Evolutionary conservation across 148 eudicot genomes (phyloP), one percentile per base, ranked within the genome.

Genomic region (Vaccinium darrowii): DNA sequence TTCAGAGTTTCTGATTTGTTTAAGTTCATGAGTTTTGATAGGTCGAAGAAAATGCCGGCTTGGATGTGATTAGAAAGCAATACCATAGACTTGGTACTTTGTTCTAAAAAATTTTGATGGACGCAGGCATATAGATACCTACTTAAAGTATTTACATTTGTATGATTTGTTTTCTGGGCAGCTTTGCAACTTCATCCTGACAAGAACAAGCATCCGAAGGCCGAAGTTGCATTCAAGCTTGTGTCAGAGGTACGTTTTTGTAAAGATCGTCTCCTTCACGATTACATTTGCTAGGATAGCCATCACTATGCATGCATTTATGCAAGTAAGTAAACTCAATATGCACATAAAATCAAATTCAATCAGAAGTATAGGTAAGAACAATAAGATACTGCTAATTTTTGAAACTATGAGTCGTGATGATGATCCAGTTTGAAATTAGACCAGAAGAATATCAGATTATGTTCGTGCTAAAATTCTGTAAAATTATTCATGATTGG

Each of bases 121-220:
- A 14, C 74, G 13, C 43, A 73, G 8, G 23, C 23, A 75, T 33
- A 33, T 71, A 13, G 47, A n/a, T 52, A n/a, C 13, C 50, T 7
- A 0, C 16, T 43, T 43, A 50, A 51, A 25, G 30, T 80, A 5
- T 47, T 30, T 82, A 2, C 47, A 43, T 6, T 18, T 58, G 33
- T 30, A 23, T 54, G 56, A 36, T 25, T 1, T 84, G 54, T 57
- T 82, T 85, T 39, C 10, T 67, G 43, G 82, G 83, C 89, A 94
- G 98, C 96, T 74, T 92, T 95, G 88, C 86, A 88, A 67, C 89
- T 94, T 81, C 98, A 95, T 89, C 98, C 98, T 78, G 98, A 95
- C 90, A 94, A 95, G 86, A 95, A 94, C 86, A 93, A 87, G 78
- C 98, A 95, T 85, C 94, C 98, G 50, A 91, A 90, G 85, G 98